Conservation (phyloP, 441 rosid genomes). For the Syzygium malaccense region DNA sequence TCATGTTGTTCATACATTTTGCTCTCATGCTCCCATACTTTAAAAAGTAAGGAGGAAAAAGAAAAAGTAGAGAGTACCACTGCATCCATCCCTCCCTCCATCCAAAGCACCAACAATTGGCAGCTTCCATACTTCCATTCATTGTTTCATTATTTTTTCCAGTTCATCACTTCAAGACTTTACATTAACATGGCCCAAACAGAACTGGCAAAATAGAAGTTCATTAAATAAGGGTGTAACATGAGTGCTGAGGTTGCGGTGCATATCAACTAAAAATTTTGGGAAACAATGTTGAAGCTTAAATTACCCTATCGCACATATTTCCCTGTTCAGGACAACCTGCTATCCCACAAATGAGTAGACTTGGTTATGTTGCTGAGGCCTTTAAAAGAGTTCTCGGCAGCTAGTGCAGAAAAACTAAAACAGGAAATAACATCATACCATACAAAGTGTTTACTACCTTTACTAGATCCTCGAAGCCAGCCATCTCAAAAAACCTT, state of each 20-base stretch:
- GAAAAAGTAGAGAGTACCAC: not conserved
- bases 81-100: not conserved
- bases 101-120: not conserved
- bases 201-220: not conserved
- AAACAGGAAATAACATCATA: not conserved
- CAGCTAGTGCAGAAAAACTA: not conserved
- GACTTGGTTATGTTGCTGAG: not conserved
- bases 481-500: constrained; percentile 43
- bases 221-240: not conserved
- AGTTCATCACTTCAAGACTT: not conserved
- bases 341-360: not conserved
- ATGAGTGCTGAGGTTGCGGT: not conserved
- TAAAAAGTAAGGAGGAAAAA: not conserved
- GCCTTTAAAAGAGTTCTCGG: not conserved
- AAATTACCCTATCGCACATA: not conserved
- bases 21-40: not conserved
- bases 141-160: not conserved
- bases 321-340: not conserved
- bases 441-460: constrained; percentile 18
- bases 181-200: not conserved
- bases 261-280: not conserved
- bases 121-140: not conserved
- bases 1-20: not conserved
- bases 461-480: constrained; percentile 49
- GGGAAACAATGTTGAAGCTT: not conserved